Conservation (phyloP, 2,329 filamentous ascomycete genomes). For the Zymoseptoria passerinii region DNA sequence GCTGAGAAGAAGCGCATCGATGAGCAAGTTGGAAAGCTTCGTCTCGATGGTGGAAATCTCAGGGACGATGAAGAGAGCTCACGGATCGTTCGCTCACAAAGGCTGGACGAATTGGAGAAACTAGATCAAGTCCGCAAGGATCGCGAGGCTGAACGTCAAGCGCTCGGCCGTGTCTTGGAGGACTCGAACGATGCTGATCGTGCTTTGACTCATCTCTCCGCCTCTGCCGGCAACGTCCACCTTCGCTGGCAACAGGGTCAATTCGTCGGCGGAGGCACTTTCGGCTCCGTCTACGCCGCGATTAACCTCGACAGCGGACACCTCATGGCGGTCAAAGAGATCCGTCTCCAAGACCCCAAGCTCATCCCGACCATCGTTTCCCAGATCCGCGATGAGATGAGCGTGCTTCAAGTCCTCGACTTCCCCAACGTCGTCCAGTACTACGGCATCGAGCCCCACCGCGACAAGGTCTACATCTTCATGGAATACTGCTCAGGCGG, state of each 20-base stretch:
- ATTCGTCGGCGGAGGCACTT: conserved; percentile 92
- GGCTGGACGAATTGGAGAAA: conserved; percentile 61
- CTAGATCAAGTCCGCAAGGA: conserved; percentile 73
- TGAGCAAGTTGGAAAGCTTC: conserved; percentile 63
- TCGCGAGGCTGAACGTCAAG: conserved; percentile 75
- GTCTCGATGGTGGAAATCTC: conserved; percentile 66
- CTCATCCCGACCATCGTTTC: conserved; percentile 87
- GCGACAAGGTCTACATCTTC: conserved; percentile 99
- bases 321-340: conserved; percentile 98
- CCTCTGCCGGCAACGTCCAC: conserved; percentile 88
- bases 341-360: conserved; percentile 91
- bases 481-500: conserved; percentile 99
- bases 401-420: conserved; percentile 86
- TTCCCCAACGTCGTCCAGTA: conserved; percentile 98
- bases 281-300: conserved; percentile 93
- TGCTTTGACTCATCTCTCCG: conserved; percentile 86
- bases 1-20: conserved; percentile 86
- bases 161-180: conserved; percentile 82
- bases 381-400: conserved; percentile 96
- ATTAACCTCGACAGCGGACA: conserved; percentile 96
- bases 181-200: conserved; percentile 93
- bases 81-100: conserved; percentile 64
- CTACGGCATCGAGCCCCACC: conserved; percentile 94
- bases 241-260: conserved; percentile 98
- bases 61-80: conserved; percentile 80